Evolutionary conservation across 139 green algal species (phyloP).

Genomic region (Raphidocelis subcapitata): DNA sequence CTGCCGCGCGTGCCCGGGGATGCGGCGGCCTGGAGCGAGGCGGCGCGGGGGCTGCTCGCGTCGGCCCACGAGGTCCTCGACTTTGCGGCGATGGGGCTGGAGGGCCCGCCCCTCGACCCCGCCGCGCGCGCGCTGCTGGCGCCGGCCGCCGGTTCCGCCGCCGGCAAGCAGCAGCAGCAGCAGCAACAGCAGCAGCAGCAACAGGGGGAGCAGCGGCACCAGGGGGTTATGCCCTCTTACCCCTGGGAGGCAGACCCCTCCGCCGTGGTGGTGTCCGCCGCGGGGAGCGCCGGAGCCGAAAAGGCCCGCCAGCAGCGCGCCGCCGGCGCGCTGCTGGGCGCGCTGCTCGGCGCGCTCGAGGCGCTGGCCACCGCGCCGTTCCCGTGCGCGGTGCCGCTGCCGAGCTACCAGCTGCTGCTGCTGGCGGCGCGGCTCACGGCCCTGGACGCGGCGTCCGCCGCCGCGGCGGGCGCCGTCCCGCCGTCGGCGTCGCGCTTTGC

Average conservation of each 20-base stretch:
- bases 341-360: conserved; percentile 30
- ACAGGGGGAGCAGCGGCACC: not conserved
- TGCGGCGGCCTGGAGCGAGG: conserved; percentile 31
- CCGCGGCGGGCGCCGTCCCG: conserved; percentile 23
- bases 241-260: conserved; percentile 11
- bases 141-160: not conserved
- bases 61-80: conserved; percentile 15
- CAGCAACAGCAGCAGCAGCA: not conserved
- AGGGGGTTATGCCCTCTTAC: not conserved
- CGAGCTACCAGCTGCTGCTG: conserved; percentile 32
- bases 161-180: not conserved
- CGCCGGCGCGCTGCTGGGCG: conserved; percentile 20
- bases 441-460: conserved; percentile 32
- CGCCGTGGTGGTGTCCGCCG: too few species aligned
- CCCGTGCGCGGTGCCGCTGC: conserved; percentile 35
- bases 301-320: not conserved
- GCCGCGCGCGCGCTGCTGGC: conserved; percentile 4
- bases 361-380: conserved; percentile 30
- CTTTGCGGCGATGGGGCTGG: conserved; percentile 17
- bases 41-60: conserved; percentile 30
- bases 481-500: conserved; percentile 33
- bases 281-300: not conserved
- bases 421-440: conserved; percentile 38
- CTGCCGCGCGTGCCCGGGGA: conserved; percentile 36
- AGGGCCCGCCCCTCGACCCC: not conserved